Evolutionary conservation across 148 eudicot species (phyloP), one percentile per base, ranked within the genome.

Genomic region (Pouteria glomerata): DNA sequence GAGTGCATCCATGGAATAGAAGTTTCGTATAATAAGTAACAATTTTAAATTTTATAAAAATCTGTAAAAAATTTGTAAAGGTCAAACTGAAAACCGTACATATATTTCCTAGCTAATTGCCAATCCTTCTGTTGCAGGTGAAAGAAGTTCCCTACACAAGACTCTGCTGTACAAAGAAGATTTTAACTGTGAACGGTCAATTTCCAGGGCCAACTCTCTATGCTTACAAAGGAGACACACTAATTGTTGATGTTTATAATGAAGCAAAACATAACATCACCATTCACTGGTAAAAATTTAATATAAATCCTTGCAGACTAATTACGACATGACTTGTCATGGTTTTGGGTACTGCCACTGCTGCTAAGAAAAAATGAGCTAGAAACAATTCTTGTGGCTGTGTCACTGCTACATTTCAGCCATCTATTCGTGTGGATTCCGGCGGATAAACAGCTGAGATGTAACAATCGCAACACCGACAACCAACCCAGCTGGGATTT

Each of bases 171-270:
- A 63, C 69, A 26, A 73, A 73, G 60, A 73, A 73, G n/a, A 73
- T 73, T 21, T 37, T 73, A 33, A 35, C 69, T 50, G 69, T 73
- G 6, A 73, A 73, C 51, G 76, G 76, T 26, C 33, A 47, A 62
- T 73, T 63, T 52, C 76, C 76, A 1, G 76, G 76, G 27, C 76
- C 76, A 73, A 73, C 76, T 34, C 68, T 73, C 18, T 52, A 63
- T 33, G 39, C 30, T 26, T 37, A 63, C 37, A 73, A 26, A 52
- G 76, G 69, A 63, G 69, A 73, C 0, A 73, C 60, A 15, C 0
- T 51, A 14, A 26, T 63, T 1, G 60, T 73, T 0, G 76, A 73
- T 12, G 76, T 73, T 27, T 63, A 63, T 21, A 73, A 73, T 19
- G 21, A 37, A 24, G 76, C 50, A 7, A 50, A 31, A 23, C 26